Base-by-base conservation (phyloP, 2,329 filamentous ascomycete species). In the Thielaviopsis euricoi region DNA sequence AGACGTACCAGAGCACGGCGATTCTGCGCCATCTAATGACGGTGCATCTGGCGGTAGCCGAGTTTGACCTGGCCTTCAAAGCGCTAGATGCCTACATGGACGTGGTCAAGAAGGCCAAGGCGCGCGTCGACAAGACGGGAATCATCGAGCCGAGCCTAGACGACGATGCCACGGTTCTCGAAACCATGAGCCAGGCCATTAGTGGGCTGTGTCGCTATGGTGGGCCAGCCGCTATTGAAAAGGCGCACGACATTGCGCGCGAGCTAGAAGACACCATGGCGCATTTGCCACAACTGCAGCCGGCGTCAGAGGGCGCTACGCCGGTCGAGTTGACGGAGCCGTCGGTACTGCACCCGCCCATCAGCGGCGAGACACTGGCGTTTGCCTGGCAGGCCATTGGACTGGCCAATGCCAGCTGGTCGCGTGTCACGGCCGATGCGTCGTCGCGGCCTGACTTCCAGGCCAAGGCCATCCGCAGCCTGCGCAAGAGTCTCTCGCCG, bases 1-100 rank as follows among this genome's bases (percentile, higher is more conserved):
- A 93, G 69, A 95, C 90, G 0, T 98, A 93, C 66, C 93, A 98
- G 70, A 98, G 93, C 1, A 95, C 91, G 1, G 75, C 89, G 10
- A 87, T 97, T 61, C 73, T 98, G 29, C 80, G 91, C 59, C 81
- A 90, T 65, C 76, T 98, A 0, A 97, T 97, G 67, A 85, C 82
- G 12, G 85, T 95, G 1, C 93, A 98, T 68, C 76, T 91, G 19
- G 81, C 89, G 2, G 76, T 96, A 19, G 89, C 89, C 9, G 91
- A 98, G 64, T 97, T 96, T 63, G 88, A 95, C 58, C 74, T 97
- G 53, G 90, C 90, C 1, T 83, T 95, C 68, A 89, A 89, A 66
- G 87, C 93, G 0, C 87, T 96, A 62, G 86, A 95, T 67, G 90
- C 90, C 0, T 98, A 97, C 68, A 75, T 95, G 43, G 87, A 94